Percentiles rank a stretch among this genome's conserved stretches.
Conservation (phyloP, 371 early-diverging fungal species). For the Mortierella sp. region DNA sequence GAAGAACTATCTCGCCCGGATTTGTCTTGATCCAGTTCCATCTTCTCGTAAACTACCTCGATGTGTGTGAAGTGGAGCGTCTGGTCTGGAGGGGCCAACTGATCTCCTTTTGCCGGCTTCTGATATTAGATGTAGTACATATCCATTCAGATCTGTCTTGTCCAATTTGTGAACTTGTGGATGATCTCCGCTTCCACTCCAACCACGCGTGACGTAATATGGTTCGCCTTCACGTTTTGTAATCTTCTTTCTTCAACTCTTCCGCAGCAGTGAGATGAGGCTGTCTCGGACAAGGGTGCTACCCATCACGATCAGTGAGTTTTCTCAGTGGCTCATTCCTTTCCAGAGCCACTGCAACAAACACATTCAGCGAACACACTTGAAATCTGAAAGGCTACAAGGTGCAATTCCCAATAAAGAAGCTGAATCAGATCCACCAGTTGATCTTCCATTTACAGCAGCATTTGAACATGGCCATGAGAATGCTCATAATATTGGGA, state of each 20-base stretch:
- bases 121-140: too few relatives aligned
- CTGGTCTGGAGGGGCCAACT: too few relatives aligned
- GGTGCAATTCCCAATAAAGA: not conserved
- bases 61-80: too few relatives aligned
- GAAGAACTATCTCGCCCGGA: too few relatives aligned
- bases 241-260: not conserved
- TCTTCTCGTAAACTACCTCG: too few relatives aligned
- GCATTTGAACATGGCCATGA: not conserved
- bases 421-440: not conserved
- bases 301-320: constrained; percentile 35
- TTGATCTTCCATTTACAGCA: not conserved
- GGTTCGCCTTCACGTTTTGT: not conserved
- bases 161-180: too few relatives aligned
- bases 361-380: not conserved
- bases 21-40: too few relatives aligned
- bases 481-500: constrained; percentile 9
- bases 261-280: constrained; percentile 24
- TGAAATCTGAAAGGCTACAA: not conserved
- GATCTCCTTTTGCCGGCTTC: too few relatives aligned
- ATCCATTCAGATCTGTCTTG: too few relatives aligned
- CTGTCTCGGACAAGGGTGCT: constrained; percentile 15
- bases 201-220: too few relatives aligned
- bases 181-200: too few relatives aligned
- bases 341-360: constrained; percentile 4
- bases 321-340: constrained; percentile 24